Conservation (phyloP, 306 rosid genomes). For the Quercus ilex region DNA sequence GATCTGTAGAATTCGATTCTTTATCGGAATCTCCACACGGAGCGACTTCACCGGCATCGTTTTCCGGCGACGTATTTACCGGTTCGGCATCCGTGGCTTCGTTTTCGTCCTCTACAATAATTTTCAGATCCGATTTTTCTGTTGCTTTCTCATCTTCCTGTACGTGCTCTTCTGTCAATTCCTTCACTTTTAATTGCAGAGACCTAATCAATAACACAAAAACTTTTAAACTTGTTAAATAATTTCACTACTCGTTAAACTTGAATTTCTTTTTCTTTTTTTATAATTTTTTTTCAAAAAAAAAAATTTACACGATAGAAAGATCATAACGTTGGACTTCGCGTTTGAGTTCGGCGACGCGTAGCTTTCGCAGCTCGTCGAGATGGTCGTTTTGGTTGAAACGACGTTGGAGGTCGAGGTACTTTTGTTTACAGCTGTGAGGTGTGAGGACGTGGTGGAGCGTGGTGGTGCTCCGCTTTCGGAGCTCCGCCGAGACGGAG, state of each 20-base stretch:
- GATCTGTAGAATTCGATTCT: conserved; percentile 24
- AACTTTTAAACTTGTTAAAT: neutral
- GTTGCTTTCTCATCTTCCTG: neutral
- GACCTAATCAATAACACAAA: conserved; percentile 13
- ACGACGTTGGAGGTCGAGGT: conserved; percentile 25
- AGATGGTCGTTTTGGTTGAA: conserved; percentile 17
- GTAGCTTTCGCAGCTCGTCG: conserved; percentile 28
- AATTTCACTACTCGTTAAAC: neutral
- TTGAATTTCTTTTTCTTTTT: no score
- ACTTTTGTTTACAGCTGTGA: conserved; percentile 17
- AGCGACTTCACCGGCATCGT: neutral
- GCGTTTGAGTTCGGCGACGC: conserved; percentile 31
- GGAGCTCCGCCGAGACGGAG: conserved; percentile 27
- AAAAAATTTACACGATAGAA: conserved; percentile 20
- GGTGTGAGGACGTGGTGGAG: conserved; percentile 17
- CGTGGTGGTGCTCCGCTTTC: conserved; percentile 15
- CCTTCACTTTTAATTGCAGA: conserved; percentile 27
- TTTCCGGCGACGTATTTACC: neutral
- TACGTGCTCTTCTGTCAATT: conserved; percentile 16
- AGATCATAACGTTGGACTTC: conserved; percentile 26
- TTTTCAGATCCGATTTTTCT: conserved; percentile 23
- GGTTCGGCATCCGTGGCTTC: neutral
- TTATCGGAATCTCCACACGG: neutral
- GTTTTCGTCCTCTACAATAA: neutral
- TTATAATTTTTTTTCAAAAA: no score